Evolutionary conservation across 768 basidiomycete genomes (phyloP), one percentile per base, ranked within the genome.

Genomic region (Coprinopsis strossmayeri): DNA sequence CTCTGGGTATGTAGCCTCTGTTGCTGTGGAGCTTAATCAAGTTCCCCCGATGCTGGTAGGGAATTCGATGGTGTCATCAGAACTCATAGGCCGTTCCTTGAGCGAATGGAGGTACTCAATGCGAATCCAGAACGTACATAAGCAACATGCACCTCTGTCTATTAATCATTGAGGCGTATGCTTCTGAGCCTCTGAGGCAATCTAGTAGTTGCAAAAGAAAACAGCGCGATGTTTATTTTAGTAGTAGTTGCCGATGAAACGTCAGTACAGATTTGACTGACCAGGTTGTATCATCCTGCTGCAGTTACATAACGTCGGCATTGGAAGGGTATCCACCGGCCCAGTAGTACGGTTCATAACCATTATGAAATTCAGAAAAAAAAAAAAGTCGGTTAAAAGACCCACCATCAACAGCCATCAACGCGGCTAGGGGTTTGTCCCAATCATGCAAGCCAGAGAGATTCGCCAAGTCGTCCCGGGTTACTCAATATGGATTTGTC

Each of bases 91-190:
- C 44, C 38, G n/a, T n/a, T n/a, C n/a, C n/a, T n/a, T n/a, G n/a
- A n/a, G n/a, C n/a, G n/a, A n/a, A n/a, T n/a, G n/a, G n/a, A n/a
- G n/a, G 30, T 32, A 35, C 21, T 50, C 41, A 26, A 27, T 45
- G 50, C 42, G 50, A 51, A 51, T 51, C 50, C 50, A 45, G 25
- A 23, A 46, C n/a, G n/a, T n/a, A 51, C 50, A 45, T 51, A 51
- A 45, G 37, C 37, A 34, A 50, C 20, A 17, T 45, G 37, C 26
- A 34, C 50, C 37, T 32, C 25, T 27, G 5, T 27, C n/a, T 32
- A 32, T 9, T 11, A 34, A n/a, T n/a, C n/a, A n/a, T n/a, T n/a
- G n/a, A n/a, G n/a, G 30, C 9, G 30, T 15, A 32, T 32, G 30
- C 30, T 32, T 32, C 30, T 15, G n/a, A n/a, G n/a, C n/a, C n/a